Percentiles rank a stretch among this genome's conserved stretches.
These are phyloP conservation scores for Chaetomium sp. DNA, from an alignment of 2,329 filamentous ascomycete genomes.

Conservation along the genomic window DNA sequence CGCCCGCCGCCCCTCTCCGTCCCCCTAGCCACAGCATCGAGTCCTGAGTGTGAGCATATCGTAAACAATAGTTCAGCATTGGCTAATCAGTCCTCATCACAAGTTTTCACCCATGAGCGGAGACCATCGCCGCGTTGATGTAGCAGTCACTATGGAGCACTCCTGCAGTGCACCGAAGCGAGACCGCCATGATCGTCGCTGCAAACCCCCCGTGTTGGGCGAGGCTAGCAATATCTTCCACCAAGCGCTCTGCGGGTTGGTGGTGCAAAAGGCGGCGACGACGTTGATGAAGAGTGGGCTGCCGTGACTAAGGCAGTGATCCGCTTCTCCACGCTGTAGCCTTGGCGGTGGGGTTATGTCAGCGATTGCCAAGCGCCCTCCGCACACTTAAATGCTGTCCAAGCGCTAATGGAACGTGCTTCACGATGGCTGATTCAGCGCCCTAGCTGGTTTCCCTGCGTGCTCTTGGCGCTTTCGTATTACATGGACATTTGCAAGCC, in stretches of 20 bases:
- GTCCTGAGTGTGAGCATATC: not conserved
- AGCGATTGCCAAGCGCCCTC: slow-evolving; percentile 8
- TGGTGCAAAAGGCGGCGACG: slow-evolving; percentile 6
- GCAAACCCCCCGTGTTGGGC: not conserved
- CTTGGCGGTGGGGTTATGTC: slow-evolving; percentile 6
- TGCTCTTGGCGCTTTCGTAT: slow-evolving; percentile 11
- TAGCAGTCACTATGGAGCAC: slow-evolving; percentile 4
- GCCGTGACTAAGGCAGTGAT: slow-evolving; percentile 14
- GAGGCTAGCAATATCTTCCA: not conserved
- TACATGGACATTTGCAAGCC: not conserved
- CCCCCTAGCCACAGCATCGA: not conserved
- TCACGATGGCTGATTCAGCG: slow-evolving; percentile 23
- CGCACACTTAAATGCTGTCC: not conserved
- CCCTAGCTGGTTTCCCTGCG: not conserved
- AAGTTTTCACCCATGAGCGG: not conserved
- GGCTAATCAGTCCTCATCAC: slow-evolving; percentile 16
- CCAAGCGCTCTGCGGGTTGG: not conserved
- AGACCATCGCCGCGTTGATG: not conserved
- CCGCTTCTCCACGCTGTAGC: not conserved
- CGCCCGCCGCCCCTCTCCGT: not conserved
- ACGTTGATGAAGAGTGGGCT: not conserved
- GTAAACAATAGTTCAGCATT: slow-evolving; percentile 15
- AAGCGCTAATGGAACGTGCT: slow-evolving; percentile 11
- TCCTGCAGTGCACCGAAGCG: not conserved
- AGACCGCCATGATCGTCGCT: not conserved